Evolutionary conservation across 352 stramenopile genomes (phyloP).

Genomic region (Pythium utonaiense): DNA sequence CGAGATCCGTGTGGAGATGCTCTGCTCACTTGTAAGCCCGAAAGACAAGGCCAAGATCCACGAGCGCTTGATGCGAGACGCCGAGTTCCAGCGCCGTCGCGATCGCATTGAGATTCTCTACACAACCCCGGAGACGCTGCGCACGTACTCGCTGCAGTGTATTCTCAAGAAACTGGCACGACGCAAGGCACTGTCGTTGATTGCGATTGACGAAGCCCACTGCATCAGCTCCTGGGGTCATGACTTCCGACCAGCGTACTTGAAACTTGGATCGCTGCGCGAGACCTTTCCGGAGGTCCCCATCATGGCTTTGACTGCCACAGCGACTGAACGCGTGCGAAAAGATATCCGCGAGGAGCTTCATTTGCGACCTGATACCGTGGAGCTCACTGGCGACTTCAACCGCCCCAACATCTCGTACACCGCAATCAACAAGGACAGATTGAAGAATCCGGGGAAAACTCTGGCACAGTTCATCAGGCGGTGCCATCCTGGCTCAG

Average conservation of each 20-base stretch:
- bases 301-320: slow-evolving; percentile 89
- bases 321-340: slow-evolving; percentile 65
- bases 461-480: slow-evolving; percentile 38
- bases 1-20: slow-evolving; percentile 42
- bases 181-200: slow-evolving; percentile 36
- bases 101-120: slow-evolving; percentile 73
- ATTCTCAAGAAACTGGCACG: slow-evolving; percentile 30
- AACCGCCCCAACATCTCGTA: slow-evolving; percentile 66
- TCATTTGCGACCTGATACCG: slow-evolving; percentile 27
- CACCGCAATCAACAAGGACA: slow-evolving; percentile 40
- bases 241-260: slow-evolving; percentile 84
- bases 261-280: slow-evolving; percentile 37
- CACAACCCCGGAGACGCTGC: slow-evolving; percentile 83
- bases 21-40: slow-evolving; percentile 41
- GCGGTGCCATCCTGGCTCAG: slow-evolving; percentile 23
- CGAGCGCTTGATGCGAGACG: slow-evolving; percentile 26
- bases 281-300: slow-evolving; percentile 28
- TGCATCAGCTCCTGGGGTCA: slow-evolving; percentile 90
- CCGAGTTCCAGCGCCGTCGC: neutral
- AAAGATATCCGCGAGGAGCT: slow-evolving; percentile 48
- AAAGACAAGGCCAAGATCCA: slow-evolving; percentile 27
- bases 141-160: slow-evolving; percentile 43
- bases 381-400: slow-evolving; percentile 43
- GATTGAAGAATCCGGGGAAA: slow-evolving; percentile 25
- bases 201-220: slow-evolving; percentile 89